Base-by-base conservation (phyloP, 1,284 basidiomycete species). In the Cystobasidium slooffiae region DNA sequence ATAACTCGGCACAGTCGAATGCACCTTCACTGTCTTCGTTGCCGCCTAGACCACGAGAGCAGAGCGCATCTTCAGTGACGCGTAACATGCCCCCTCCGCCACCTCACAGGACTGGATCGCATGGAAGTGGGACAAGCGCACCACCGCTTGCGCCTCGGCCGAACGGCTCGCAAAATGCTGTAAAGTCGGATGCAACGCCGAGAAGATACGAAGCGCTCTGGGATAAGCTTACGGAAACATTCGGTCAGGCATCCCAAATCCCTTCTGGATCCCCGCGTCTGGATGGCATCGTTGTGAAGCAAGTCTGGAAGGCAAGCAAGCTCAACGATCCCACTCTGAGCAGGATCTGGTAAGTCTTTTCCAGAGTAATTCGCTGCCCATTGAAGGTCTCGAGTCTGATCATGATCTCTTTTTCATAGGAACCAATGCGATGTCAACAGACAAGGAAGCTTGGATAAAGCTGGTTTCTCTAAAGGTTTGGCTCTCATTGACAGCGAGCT, bases 281-380 rank as follows among this genome's bases (percentile, higher is more conserved):
- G 6, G 62, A 65, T 7, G 63, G 62, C 16, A 18, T 58, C 10
- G 41, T 65, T 10, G 53, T 73, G 7, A 49, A 52, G 18, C 24
- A 73, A 44, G 62, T 73, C 4, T 73, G 70, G 70, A 49, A 37
- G 31, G 37, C 44, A 18, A 65, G 62, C 43, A 73, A 66, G 43
- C 70, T 73, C 20, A 51, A 49, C 18, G 53, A 65, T 31, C 12
- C 20, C 3, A 20, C 53, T 31, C 62, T 73, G 9, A 43, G 20
- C 3, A 73, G 44, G 20, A 73, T 66, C 20, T 73, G 70, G 70
- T 73, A 51, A 20, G 53, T 59, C 37, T n/a, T n/a, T n/a, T n/a
- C 18, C 16, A 24, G 37, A 24, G 37, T 55, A 44, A 22, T 14
- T 6, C 24, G 6, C 24, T 20, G 12, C 24, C 55, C 51, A 8